These are phyloP conservation scores for Allium fistulosum DNA, from an alignment of 106 monocot species.

Conservation along the genomic window DNA sequence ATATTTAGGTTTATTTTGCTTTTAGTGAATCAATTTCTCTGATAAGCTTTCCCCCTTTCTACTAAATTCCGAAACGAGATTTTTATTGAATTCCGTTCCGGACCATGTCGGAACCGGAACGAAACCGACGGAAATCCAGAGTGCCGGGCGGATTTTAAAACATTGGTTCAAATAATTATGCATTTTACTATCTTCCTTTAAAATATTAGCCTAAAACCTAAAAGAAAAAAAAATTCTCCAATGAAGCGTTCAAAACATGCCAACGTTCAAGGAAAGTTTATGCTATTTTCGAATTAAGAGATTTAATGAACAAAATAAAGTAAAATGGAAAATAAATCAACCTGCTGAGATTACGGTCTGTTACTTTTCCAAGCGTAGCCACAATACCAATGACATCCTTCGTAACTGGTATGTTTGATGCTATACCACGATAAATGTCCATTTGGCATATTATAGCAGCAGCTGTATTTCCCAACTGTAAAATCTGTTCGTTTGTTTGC, in stretches of 20 bases:
- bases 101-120: no score
- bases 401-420: constrained; percentile 30
- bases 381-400: constrained; percentile 82
- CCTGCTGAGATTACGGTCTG: constrained; percentile 80
- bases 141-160: no score
- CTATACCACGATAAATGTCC: constrained; percentile 30
- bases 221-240: background rate
- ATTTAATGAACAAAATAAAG: background rate
- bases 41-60: no score
- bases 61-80: no score
- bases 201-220: no score
- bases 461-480: constrained; percentile 46
- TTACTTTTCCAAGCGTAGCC: constrained; percentile 66
- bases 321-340: constrained; percentile 4
- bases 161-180: no score
- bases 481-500: constrained; percentile 43
- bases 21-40: no score
- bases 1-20: no score
- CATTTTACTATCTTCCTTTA: no score
- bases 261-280: background rate
- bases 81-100: no score
- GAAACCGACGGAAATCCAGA: no score
- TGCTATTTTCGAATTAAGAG: no score
- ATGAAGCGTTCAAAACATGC: background rate
- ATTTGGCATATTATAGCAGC: constrained; percentile 62